A percentile compares a stretch with the other conserved stretches of the same genome.
phyloP scores from a whole-genome alignment of 495 filamentous ascomycete genomes.

The Hypoxylon crocopeplum region DNA sequence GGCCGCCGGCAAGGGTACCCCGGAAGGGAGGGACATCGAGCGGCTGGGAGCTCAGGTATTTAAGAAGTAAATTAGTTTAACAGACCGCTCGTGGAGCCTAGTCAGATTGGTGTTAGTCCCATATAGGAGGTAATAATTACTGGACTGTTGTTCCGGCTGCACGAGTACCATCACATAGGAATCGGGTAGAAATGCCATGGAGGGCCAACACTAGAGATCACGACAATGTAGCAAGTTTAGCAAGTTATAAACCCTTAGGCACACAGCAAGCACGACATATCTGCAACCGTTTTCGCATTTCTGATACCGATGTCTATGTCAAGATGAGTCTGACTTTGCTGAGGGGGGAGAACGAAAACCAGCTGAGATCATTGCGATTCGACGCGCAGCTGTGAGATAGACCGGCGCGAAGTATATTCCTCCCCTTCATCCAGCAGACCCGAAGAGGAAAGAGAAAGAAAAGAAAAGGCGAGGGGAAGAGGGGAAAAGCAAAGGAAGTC shows the following conservation, averaged over 20 bases:
- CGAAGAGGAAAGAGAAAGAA: constrained; percentile 2
- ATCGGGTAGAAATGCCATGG: no score
- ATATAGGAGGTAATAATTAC: no score
- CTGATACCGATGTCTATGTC: constrained; percentile 18
- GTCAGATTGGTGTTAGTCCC: no score
- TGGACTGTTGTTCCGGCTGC: no score
- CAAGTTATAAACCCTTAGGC: no score
- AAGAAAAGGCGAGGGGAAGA: constrained; percentile 6
- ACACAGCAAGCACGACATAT: no score
- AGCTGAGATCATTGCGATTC: neutral
- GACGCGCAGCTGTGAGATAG: no score
- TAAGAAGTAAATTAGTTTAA: constrained; percentile 52
- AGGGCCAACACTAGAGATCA: no score
- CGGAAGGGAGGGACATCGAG: constrained; percentile 57
- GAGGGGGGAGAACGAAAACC: neutral
- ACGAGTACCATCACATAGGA: no score
- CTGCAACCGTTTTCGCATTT: constrained; percentile 17
- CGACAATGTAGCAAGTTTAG: neutral
- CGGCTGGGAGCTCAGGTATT: constrained; percentile 50
- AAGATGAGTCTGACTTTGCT: neutral
- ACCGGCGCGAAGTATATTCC: neutral
- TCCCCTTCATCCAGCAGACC: constrained; percentile 11
- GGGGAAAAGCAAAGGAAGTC: constrained; percentile 1
- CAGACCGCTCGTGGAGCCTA: no score
- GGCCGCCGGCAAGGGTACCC: constrained; percentile 49